A percentile compares a stretch with the other conserved stretches of the same genome.
Conservation (phyloP, 345 rosid genomes). For the Citropsis articulata region DNA sequence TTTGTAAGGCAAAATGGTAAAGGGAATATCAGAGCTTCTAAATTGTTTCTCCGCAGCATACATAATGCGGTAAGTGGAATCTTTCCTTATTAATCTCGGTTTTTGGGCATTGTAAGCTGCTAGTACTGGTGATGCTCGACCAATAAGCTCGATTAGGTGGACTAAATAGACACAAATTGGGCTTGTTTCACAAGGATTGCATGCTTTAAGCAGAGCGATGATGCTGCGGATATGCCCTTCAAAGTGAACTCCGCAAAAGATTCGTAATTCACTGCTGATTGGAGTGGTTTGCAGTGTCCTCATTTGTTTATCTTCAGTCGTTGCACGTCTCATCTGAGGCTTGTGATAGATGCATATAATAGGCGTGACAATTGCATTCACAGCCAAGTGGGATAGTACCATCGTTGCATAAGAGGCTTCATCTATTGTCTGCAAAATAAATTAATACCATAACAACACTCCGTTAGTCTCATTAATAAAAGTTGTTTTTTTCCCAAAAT, state of each 20-base stretch:
- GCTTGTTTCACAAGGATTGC: not conserved
- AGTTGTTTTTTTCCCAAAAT: no score
- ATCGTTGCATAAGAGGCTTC: no score
- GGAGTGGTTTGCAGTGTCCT: conserved; percentile 18
- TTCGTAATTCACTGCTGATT: conserved; percentile 12
- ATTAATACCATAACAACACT: no score
- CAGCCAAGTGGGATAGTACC: not conserved
- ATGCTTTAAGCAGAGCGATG: conserved; percentile 32
- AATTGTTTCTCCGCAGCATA: not conserved
- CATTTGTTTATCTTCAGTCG: not conserved
- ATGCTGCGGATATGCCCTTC: conserved; percentile 30
- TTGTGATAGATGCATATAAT: conserved; percentile 19
- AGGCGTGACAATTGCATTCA: conserved; percentile 19
- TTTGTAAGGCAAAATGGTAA: conserved; percentile 13
- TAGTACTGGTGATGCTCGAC: conserved; percentile 22
- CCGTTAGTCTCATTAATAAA: no score
- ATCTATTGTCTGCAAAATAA: no score
- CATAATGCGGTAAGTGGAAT: conserved; percentile 20
- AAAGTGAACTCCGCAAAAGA: conserved; percentile 29
- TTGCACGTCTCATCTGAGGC: conserved; percentile 7
- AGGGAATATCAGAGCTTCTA: no score
- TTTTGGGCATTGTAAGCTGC: conserved; percentile 17
- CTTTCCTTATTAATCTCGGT: not conserved
- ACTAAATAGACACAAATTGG: conserved; percentile 18
- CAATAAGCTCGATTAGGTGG: conserved; percentile 25